Conservation (phyloP, 163 green algal genomes). For the Trebouxia gelatinosa region DNA sequence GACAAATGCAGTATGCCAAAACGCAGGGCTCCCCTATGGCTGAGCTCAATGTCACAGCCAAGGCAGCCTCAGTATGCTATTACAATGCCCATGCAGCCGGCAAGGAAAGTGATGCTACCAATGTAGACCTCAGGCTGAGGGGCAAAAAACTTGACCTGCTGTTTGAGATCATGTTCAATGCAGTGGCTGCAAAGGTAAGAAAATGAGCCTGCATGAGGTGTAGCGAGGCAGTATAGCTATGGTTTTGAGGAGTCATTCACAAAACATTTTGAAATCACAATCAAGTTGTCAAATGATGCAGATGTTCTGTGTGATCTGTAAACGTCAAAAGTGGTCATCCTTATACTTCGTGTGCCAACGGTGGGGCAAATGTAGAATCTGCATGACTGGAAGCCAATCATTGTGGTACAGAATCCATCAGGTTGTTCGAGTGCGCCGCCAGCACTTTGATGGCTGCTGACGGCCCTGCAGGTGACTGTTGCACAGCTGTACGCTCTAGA, state of each 20-base stretch:
- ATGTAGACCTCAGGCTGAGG: slow-evolving; percentile 22
- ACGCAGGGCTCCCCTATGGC: background rate
- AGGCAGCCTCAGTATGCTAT: background rate
- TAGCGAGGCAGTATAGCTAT: too few relatives aligned
- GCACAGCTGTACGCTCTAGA: background rate
- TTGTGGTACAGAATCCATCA: too few relatives aligned
- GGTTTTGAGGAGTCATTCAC: too few relatives aligned
- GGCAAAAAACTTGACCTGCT: slow-evolving; percentile 4
- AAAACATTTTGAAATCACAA: too few relatives aligned
- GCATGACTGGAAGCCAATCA: too few relatives aligned
- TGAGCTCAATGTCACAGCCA: slow-evolving; percentile 2
- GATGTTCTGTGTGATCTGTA: too few relatives aligned
- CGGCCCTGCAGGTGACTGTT: slow-evolving; percentile 3
- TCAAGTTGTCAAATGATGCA: too few relatives aligned
- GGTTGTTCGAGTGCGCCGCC: too few relatives aligned
- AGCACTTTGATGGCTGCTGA: background rate
- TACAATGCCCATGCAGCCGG: background rate
- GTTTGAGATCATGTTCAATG: background rate
- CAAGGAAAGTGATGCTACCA: slow-evolving; percentile 17
- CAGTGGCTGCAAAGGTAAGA: slow-evolving; percentile 3
- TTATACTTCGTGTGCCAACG: too few relatives aligned
- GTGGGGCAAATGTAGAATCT: too few relatives aligned
- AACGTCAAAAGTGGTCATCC: too few relatives aligned
- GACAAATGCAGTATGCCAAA: background rate
- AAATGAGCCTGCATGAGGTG: too few relatives aligned